phyloP scores from a whole-genome alignment of 2,329 filamentous ascomycete species.

The Endoconidiophora polonica region DNA sequence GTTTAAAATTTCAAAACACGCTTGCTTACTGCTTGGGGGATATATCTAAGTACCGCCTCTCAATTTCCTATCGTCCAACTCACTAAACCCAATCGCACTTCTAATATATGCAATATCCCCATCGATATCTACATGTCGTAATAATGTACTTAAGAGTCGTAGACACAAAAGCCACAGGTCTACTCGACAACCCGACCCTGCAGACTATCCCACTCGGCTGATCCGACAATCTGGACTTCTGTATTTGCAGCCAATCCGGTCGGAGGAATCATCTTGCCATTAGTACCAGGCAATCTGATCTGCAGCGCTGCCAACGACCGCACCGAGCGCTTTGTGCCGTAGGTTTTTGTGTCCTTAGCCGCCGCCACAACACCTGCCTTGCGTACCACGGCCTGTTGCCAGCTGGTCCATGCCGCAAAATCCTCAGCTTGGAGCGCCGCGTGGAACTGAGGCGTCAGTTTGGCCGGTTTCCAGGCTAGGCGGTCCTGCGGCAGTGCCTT shows the following conservation, averaged over 20 bases:
- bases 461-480: constrained; percentile 49
- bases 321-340: constrained; percentile 15
- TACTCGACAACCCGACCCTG: constrained; percentile 25
- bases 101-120: no score
- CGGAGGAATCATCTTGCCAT: constrained; percentile 26
- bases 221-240: constrained; percentile 35
- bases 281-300: constrained; percentile 30
- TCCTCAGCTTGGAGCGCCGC: constrained; percentile 49
- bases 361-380: constrained; percentile 30
- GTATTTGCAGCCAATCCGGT: constrained; percentile 19
- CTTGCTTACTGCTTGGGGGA: not conserved
- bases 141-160: not conserved
- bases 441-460: constrained; percentile 47
- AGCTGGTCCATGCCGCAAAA: constrained; percentile 43
- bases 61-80: no score
- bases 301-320: constrained; percentile 30
- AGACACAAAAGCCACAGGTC: constrained; percentile 8
- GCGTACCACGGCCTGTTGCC: constrained; percentile 37
- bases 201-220: constrained; percentile 37
- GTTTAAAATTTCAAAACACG: not conserved
- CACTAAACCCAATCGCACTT: no score
- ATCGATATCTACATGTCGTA: not conserved
- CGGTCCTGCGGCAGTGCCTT: constrained; percentile 38
- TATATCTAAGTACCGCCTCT: no score
- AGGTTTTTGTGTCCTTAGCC: constrained; percentile 7